Percentiles rank a stretch among this genome's conserved stretches.
phyloP scores from a whole-genome alignment of 345 rosid species.

The Aethionema arabicum region DNA sequence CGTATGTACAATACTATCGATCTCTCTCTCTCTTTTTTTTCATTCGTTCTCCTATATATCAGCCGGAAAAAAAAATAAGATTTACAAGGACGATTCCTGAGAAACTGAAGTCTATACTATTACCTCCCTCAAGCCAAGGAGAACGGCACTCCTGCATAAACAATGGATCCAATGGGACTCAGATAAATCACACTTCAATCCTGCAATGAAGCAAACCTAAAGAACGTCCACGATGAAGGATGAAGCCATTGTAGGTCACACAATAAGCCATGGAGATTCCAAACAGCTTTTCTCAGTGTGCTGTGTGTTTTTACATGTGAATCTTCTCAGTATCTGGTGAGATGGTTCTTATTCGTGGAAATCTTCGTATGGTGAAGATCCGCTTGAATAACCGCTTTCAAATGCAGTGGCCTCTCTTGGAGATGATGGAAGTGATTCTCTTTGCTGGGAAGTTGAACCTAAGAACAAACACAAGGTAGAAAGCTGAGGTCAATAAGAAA shows the following conservation, averaged over 20 bases:
- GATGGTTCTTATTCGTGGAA: constrained; percentile 44
- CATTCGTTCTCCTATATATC: constrained; percentile 15
- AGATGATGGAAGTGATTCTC: constrained; percentile 73
- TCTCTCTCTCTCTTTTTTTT: constrained; percentile 3
- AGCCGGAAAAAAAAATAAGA: constrained; percentile 23
- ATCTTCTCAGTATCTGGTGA: not conserved
- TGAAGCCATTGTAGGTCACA: no score
- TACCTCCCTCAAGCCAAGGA: constrained; percentile 30
- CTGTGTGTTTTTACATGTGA: no score
- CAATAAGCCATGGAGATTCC: no score
- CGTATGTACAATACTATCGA: constrained; percentile 31
- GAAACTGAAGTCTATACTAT: constrained; percentile 10
- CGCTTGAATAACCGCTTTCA: constrained; percentile 77
- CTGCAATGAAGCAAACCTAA: not conserved
- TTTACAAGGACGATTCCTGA: constrained; percentile 32
- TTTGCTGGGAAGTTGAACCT: constrained; percentile 79
- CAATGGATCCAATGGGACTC: not conserved
- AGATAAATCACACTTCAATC: not conserved
- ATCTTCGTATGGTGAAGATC: constrained; percentile 83
- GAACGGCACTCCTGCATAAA: not conserved
- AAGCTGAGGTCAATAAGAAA: constrained; percentile 10
- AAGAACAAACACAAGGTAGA: constrained; percentile 19
- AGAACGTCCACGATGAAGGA: not conserved
- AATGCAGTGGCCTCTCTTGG: constrained; percentile 68
- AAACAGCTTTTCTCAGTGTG: no score